Evolutionary conservation across 306 rosid species (phyloP).

Genomic region (Cicer chorassanicum): DNA sequence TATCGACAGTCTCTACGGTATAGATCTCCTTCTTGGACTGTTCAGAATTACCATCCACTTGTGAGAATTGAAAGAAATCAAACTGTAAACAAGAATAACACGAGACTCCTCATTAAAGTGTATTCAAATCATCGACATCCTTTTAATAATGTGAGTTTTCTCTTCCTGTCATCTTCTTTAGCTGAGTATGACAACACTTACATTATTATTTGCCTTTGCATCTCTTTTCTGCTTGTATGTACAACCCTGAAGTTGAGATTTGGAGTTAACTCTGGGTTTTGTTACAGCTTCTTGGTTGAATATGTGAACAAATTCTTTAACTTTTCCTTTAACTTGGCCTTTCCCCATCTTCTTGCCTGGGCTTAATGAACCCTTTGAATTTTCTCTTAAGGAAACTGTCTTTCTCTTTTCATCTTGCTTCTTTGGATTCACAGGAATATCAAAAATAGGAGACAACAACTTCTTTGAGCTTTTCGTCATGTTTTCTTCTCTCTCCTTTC

Average conservation of each 20-base stretch:
- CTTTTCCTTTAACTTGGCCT: conserved; percentile 65
- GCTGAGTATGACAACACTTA: conserved; percentile 40
- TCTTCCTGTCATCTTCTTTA: conserved; percentile 36
- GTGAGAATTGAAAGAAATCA: conserved; percentile 45
- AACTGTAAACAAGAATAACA: conserved; percentile 34
- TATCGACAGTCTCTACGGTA: conserved; percentile 44
- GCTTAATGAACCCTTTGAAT: conserved; percentile 50
- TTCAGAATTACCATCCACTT: conserved; percentile 56
- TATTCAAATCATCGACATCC: conserved; percentile 42
- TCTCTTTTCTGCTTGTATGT: conserved; percentile 49
- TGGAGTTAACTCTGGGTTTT: conserved; percentile 48
- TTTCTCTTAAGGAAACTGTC: conserved; percentile 41
- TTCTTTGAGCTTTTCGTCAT: conserved; percentile 50
- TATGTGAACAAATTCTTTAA: conserved; percentile 78
- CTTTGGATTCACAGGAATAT: conserved; percentile 46
- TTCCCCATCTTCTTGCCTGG: conserved; percentile 55
- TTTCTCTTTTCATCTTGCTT: conserved; percentile 52
- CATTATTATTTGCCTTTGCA: conserved; percentile 47
- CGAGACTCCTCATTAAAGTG: conserved; percentile 3
- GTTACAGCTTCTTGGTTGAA: conserved; percentile 71
- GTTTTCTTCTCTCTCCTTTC: conserved; percentile 45
- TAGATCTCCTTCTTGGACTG: conserved; percentile 48
- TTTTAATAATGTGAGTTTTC: conserved; percentile 38
- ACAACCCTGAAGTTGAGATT: conserved; percentile 52
- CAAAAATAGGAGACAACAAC: conserved; percentile 45